A percentile compares a stretch with the other conserved stretches of the same genome.
These are phyloP conservation scores for Phylloporus arenicola DNA, from an alignment of 768 basidiomycete species.

Conservation along the genomic window DNA sequence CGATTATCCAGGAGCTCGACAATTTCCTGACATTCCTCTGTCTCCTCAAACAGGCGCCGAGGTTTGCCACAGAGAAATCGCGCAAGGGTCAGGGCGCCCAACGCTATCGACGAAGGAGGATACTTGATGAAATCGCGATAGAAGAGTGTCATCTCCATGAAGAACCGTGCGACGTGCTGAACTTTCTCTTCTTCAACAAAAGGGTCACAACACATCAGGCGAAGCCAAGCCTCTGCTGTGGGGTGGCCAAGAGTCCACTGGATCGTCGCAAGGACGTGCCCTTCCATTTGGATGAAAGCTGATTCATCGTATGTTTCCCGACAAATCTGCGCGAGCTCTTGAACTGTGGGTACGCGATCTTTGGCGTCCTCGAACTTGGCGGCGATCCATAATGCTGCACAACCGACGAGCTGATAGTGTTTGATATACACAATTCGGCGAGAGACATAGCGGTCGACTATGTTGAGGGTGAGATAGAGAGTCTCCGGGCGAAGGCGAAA, in stretches of 20 bases:
- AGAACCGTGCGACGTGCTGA: constrained; percentile 92
- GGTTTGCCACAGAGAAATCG: constrained; percentile 81
- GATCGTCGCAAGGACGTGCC: constrained; percentile 92
- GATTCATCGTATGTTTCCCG: constrained; percentile 95
- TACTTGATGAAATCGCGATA: constrained; percentile 91
- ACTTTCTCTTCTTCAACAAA: constrained; percentile 81
- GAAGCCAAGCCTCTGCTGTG: constrained; percentile 96
- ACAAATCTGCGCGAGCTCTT: constrained; percentile 92
- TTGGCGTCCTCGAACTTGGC: constrained; percentile 99
- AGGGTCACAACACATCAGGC: constrained; percentile 72
- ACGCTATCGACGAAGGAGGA: constrained; percentile 79
- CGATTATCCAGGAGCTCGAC: constrained; percentile 82
- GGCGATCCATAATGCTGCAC: constrained; percentile 97
- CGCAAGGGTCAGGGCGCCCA: constrained; percentile 85
- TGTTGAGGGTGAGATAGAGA: constrained; percentile 96
- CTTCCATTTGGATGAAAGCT: constrained; percentile 99
- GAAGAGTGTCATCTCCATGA: constrained; percentile 99
- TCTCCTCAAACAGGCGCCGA: constrained; percentile 78
- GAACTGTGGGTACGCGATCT: constrained; percentile 93
- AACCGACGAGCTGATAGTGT: constrained; percentile 98
- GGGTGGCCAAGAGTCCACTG: constrained; percentile 97
- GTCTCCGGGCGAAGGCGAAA: constrained; percentile 98
- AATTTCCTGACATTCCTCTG: constrained; percentile 76
- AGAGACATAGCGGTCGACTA: constrained; percentile 98
- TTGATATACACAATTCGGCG: constrained; percentile 98